Percentiles rank a stretch among this genome's conserved stretches.
phyloP scores from a whole-genome alignment of 139 green algal species.

The Chlorella vulgaris region DNA sequence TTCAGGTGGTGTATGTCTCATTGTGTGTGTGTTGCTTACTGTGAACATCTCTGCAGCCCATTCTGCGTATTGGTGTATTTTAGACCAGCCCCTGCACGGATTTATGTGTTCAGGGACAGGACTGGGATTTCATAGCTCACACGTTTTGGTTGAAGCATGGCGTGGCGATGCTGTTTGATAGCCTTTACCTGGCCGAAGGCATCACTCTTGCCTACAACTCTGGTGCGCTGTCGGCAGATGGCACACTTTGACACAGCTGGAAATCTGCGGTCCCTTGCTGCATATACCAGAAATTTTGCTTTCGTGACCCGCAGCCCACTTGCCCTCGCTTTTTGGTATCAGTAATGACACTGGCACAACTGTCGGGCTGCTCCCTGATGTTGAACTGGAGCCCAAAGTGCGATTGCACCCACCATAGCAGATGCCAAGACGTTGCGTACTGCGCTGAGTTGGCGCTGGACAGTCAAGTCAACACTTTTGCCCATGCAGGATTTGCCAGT shows the following conservation, averaged over 20 bases:
- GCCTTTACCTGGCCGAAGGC: slow-evolving; percentile 79
- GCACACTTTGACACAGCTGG: no score
- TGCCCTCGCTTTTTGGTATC: slow-evolving; percentile 42
- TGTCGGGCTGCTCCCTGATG: background rate
- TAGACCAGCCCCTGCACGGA: no score
- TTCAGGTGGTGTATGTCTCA: no score
- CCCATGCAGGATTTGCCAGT: no score
- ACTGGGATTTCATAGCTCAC: slow-evolving; percentile 87
- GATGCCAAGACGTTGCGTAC: no score
- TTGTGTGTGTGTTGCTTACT: no score
- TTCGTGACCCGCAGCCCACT: background rate
- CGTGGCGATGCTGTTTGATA: slow-evolving; percentile 86
- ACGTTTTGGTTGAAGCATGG: slow-evolving; percentile 98
- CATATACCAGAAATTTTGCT: no score
- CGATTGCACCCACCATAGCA: background rate
- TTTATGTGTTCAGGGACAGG: slow-evolving; percentile 62
- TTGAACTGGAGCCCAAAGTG: background rate
- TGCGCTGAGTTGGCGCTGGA: no score
- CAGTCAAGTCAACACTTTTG: background rate
- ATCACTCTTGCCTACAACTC: slow-evolving; percentile 94
- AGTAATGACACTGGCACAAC: background rate
- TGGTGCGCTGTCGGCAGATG: slow-evolving; percentile 50
- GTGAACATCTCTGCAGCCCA: no score
- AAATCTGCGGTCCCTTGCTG: no score
- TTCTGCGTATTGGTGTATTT: no score